Evolutionary conservation across 2,329 filamentous ascomycete genomes (phyloP).

Genomic region (Aspergillus sp.): DNA sequence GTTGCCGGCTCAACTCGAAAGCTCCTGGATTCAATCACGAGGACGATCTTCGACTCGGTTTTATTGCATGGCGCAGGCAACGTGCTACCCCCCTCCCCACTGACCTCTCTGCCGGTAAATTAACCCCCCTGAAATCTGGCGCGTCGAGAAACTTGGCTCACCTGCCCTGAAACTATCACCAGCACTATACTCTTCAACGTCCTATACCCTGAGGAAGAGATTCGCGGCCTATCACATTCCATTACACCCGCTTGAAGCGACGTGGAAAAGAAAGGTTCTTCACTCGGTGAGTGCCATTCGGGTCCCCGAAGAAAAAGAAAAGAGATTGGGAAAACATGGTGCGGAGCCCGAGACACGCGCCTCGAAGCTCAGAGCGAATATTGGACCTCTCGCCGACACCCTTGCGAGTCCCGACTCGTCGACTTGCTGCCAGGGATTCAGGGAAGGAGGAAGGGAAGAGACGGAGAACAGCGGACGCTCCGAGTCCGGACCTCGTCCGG

Average conservation of each 20-base stretch:
- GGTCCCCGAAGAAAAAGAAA: constrained; percentile 13
- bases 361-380: not conserved
- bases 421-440: not conserved
- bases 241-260: constrained; percentile 15
- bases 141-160: constrained; percentile 5
- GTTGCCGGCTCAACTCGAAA: not conserved
- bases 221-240: constrained; percentile 3
- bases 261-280: constrained; percentile 3
- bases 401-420: not conserved
- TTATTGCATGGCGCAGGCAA: constrained; percentile 2
- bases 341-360: not conserved
- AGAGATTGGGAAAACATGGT: not conserved
- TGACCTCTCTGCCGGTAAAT: constrained; percentile 1
- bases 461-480: not conserved
- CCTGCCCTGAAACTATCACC: not conserved
- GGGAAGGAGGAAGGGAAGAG: not conserved
- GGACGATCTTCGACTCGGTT: constrained; percentile 3
- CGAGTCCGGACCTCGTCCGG: constrained; percentile 2
- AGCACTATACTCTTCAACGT: not conserved
- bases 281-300: constrained; percentile 1
- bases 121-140: constrained; percentile 9
- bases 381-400: not conserved
- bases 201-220: not conserved
- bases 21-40: not conserved
- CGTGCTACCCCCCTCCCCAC: not conserved